These are phyloP conservation scores for Scytalidium sp. DNA, from an alignment of 2,329 filamentous ascomycete genomes.

Conservation along the genomic window DNA sequence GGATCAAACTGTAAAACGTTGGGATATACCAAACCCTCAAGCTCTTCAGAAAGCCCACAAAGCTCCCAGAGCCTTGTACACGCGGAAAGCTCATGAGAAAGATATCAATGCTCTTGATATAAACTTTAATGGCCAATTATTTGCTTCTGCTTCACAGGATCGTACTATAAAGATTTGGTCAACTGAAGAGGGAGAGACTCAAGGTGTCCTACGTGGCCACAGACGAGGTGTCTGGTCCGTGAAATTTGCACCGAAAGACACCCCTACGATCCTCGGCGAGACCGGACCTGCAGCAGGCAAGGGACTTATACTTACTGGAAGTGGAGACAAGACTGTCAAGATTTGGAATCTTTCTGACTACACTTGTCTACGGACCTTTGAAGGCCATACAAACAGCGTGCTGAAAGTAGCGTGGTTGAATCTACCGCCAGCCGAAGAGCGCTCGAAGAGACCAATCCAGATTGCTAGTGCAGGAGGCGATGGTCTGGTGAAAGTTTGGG, in stretches of 20 bases:
- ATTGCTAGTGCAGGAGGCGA: slow-evolving; percentile 89
- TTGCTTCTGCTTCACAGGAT: slow-evolving; percentile 95
- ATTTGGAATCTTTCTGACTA: slow-evolving; percentile 94
- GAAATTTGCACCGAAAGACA: slow-evolving; percentile 78
- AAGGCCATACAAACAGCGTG: slow-evolving; percentile 94
- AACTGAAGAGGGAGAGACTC: slow-evolving; percentile 80
- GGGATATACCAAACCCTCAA: slow-evolving; percentile 68
- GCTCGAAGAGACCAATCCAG: slow-evolving; percentile 59
- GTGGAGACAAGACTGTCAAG: slow-evolving; percentile 93
- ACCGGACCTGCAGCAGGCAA: slow-evolving; percentile 71
- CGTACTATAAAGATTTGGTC: slow-evolving; percentile 98
- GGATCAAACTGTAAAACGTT: slow-evolving; percentile 92
- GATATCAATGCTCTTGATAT: slow-evolving; percentile 95
- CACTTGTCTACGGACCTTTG: slow-evolving; percentile 87
- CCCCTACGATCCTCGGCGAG: slow-evolving; percentile 70
- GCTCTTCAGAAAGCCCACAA: slow-evolving; percentile 44
- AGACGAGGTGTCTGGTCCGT: slow-evolving; percentile 95
- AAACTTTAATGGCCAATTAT: slow-evolving; percentile 70
- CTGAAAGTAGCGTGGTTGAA: slow-evolving; percentile 89
- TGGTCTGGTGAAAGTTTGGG: slow-evolving; percentile 95
- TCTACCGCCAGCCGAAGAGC: slow-evolving; percentile 43
- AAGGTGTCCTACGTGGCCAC: slow-evolving; percentile 89
- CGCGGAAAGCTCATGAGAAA: slow-evolving; percentile 95
- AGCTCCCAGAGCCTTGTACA: slow-evolving; percentile 69
- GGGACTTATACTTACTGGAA: slow-evolving; percentile 84